A percentile compares a stretch with the other conserved stretches of the same genome.
Conservation (phyloP, 2,329 filamentous ascomycete genomes). For the Colletotrichum sp. region DNA sequence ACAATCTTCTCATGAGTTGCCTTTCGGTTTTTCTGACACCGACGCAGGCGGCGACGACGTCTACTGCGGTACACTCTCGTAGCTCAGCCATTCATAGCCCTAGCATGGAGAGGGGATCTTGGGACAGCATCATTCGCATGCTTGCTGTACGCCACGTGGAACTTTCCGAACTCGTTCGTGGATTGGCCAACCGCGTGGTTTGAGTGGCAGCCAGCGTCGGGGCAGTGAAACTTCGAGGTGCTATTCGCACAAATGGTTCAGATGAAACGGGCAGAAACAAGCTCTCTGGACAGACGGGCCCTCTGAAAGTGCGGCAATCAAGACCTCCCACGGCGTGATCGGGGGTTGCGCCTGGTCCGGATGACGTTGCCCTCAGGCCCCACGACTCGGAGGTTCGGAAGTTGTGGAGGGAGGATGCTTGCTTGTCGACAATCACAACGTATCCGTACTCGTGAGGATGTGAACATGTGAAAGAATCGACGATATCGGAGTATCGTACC, state of each 20-base stretch:
- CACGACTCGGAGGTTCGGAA: neutral
- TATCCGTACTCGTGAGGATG: conserved; percentile 14
- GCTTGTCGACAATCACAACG: neutral
- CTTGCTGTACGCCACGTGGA: neutral
- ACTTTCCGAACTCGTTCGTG: neutral
- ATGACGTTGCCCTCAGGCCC: neutral
- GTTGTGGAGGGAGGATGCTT: conserved; percentile 1
- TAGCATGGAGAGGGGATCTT: neutral
- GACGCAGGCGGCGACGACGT: neutral
- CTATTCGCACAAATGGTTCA: neutral
- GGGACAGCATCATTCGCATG: neutral
- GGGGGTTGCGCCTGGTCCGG: neutral
- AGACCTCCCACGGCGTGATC: neutral
- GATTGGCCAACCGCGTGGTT: neutral
- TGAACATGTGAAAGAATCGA: neutral
- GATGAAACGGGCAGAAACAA: conserved; percentile 16
- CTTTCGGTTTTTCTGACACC: neutral
- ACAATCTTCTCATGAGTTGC: neutral
- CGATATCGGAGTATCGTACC: neutral
- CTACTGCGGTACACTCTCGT: neutral
- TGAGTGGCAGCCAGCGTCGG: neutral
- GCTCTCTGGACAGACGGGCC: neutral
- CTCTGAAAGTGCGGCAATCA: neutral
- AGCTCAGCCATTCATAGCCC: neutral
- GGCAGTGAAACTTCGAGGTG: neutral